Conservation (phyloP, 805 yeast genomes). For the Starmerella powellii region DNA sequence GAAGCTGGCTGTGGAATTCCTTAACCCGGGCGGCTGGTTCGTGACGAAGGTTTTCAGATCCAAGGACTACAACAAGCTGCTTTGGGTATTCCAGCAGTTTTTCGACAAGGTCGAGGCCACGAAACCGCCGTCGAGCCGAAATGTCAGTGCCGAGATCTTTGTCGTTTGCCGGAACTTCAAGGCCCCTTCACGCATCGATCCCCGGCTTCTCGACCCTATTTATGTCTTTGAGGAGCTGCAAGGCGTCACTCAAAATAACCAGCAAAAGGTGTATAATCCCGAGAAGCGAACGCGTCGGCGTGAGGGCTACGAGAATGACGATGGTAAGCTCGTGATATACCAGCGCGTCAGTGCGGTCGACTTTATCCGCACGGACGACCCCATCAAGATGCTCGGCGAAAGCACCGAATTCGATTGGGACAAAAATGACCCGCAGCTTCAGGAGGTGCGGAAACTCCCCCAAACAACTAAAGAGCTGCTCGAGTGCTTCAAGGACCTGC, state of each 20-base stretch:
- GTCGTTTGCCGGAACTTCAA: constrained; percentile 93
- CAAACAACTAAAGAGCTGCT: constrained; percentile 67
- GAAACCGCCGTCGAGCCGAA: constrained; percentile 97
- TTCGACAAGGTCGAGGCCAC: constrained; percentile 97
- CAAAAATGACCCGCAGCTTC: constrained; percentile 58
- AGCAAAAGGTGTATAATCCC: constrained; percentile 89
- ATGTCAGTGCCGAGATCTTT: constrained; percentile 97
- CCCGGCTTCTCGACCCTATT: constrained; percentile 78
- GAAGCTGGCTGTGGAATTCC: constrained; percentile 85
- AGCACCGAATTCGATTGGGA: constrained; percentile 54
- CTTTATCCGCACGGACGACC: constrained; percentile 69
- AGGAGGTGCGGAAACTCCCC: constrained; percentile 54
- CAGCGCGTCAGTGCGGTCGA: constrained; percentile 67
- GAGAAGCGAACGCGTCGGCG: constrained; percentile 81
- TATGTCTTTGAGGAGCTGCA: constrained; percentile 88
- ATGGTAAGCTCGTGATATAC: constrained; percentile 66
- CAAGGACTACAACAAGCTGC: constrained; percentile 90
- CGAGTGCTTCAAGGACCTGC: constrained; percentile 80
- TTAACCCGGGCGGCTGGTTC: constrained; percentile 84
- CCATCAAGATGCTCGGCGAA: constrained; percentile 69
- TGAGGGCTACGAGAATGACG: constrained; percentile 76
- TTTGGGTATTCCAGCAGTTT: constrained; percentile 95
- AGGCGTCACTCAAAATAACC: constrained; percentile 47
- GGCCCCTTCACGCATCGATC: constrained; percentile 92
- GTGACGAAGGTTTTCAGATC: constrained; percentile 96